Evolutionary conservation across 2,329 filamentous ascomycete species (phyloP).

Genomic region (Fonsecaea multimorphosa): DNA sequence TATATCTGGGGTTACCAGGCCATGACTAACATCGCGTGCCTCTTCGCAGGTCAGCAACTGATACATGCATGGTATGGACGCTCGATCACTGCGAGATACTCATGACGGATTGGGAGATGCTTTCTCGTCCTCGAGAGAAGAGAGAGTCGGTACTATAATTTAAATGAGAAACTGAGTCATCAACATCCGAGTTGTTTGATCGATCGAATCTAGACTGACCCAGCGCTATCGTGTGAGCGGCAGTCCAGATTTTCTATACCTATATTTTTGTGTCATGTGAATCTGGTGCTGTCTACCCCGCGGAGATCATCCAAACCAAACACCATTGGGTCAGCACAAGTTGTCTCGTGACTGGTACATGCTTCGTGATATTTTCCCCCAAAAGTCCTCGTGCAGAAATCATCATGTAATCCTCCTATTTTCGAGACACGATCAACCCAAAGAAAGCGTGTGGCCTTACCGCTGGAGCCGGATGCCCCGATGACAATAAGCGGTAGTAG

Average conservation of each 20-base stretch:
- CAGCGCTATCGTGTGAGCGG: neutral
- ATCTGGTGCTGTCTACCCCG: neutral
- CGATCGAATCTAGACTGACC: neutral
- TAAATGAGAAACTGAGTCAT: neutral
- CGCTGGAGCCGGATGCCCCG: too few species aligned
- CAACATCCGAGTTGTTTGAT: too few species aligned
- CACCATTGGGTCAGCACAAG: neutral
- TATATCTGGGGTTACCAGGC: neutral
- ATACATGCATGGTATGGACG: neutral
- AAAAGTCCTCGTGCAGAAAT: neutral
- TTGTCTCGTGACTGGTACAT: neutral
- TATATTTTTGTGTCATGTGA: neutral
- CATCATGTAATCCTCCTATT: neutral
- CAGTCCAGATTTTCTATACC: neutral
- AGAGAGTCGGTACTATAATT: neutral
- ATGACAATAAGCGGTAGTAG: too few species aligned
- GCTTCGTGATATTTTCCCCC: neutral
- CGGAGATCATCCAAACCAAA: neutral
- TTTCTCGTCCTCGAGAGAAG: too few species aligned
- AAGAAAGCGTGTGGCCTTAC: too few species aligned
- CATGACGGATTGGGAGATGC: neutral
- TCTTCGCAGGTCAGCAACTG: slow-evolving; percentile 22
- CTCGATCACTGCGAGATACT: neutral
- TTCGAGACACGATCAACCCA: neutral
- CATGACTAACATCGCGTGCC: neutral